These are phyloP conservation scores for Helminthosporium solani DNA, from an alignment of 2,329 filamentous ascomycete species.

Conservation along the genomic window DNA sequence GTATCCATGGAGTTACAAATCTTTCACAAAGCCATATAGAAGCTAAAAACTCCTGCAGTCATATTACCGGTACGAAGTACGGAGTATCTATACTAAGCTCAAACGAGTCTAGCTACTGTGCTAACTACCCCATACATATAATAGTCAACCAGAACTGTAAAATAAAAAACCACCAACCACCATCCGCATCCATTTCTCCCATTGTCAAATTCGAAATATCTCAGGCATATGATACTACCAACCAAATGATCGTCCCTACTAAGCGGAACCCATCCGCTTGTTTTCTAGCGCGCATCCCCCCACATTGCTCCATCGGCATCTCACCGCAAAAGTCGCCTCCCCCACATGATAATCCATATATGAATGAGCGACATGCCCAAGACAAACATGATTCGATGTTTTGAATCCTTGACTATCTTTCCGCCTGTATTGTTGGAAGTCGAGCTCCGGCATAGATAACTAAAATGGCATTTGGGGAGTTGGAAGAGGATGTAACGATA, in stretches of 20 bases:
- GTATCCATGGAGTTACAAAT: no score
- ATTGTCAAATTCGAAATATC: no score
- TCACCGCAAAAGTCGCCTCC: constrained; percentile 5
- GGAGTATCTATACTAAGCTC: no score
- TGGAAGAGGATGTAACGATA: constrained; percentile 36
- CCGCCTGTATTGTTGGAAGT: background rate
- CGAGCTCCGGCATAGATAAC: background rate
- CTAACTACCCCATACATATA: no score
- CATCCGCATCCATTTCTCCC: no score
- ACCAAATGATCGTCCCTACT: background rate
- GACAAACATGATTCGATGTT: constrained; percentile 2
- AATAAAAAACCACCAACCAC: no score
- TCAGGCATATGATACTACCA: no score
- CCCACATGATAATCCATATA: constrained; percentile 23
- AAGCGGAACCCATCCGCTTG: constrained; percentile 3
- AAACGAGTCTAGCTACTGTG: no score
- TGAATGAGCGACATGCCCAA: constrained; percentile 6
- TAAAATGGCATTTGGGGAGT: constrained; percentile 33
- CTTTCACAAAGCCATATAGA: no score
- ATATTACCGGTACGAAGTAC: no score
- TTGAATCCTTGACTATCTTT: background rate
- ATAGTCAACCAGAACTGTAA: no score
- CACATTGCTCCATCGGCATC: constrained; percentile 19
- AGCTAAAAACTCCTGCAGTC: no score
- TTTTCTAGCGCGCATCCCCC: constrained; percentile 26